Evolutionary conservation across 2,329 filamentous ascomycete species (phyloP).

Genomic region (Colletotrichum euphorbiae): DNA sequence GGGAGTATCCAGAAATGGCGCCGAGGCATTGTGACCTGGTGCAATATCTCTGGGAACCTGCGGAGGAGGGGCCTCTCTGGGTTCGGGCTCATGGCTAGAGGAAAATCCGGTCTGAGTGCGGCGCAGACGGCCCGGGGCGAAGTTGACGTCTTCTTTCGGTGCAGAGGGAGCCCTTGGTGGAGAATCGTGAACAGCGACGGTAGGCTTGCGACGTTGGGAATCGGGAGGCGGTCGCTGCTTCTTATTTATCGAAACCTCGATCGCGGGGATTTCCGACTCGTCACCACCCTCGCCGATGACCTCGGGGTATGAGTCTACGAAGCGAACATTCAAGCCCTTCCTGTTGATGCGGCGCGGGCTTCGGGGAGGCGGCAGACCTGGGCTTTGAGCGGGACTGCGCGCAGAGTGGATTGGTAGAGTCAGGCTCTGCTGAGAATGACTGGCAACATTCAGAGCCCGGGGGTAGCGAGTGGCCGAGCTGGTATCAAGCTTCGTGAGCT

Average conservation of each 20-base stretch:
- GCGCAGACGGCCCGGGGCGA: slow-evolving; percentile 65
- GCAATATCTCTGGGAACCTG: slow-evolving; percentile 43
- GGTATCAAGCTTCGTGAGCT: slow-evolving; percentile 65
- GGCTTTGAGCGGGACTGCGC: slow-evolving; percentile 50
- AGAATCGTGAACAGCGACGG: slow-evolving; percentile 47
- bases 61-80: slow-evolving; percentile 30
- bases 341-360: slow-evolving; percentile 63
- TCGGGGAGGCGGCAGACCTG: slow-evolving; percentile 42
- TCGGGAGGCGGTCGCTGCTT: slow-evolving; percentile 50
- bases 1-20: slow-evolving; percentile 57
- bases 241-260: slow-evolving; percentile 76
- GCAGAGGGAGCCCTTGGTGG: slow-evolving; percentile 42
- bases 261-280: slow-evolving; percentile 78
- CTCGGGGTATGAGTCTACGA: slow-evolving; percentile 78
- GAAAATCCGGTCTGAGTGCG: slow-evolving; percentile 69
- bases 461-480: slow-evolving; percentile 66
- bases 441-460: slow-evolving; percentile 61
- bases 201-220: slow-evolving; percentile 41
- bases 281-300: slow-evolving; percentile 94
- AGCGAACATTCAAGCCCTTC: slow-evolving; percentile 80
- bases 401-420: slow-evolving; percentile 55
- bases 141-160: slow-evolving; percentile 54
- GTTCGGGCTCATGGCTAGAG: slow-evolving; percentile 44
- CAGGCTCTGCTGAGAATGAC: slow-evolving; percentile 56
- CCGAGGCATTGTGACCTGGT: slow-evolving; percentile 49